Conservation (phyloP, 2,329 filamentous ascomycete species). For the Seiridium unicorne region DNA sequence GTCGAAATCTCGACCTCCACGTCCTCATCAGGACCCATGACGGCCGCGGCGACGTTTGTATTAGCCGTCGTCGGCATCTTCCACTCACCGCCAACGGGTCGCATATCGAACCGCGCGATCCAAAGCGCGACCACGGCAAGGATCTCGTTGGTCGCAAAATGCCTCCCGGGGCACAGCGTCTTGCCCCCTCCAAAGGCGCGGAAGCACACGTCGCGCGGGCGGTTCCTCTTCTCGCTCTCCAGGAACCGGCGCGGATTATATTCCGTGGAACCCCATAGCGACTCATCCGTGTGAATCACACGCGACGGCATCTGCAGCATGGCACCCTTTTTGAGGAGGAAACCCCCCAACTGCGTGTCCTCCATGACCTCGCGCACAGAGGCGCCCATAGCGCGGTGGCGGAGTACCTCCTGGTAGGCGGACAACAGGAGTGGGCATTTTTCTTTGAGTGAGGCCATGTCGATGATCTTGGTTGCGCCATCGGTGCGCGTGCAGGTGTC, state of each 20-base stretch:
- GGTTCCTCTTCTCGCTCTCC: constrained; percentile 10
- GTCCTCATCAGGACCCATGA: constrained; percentile 26
- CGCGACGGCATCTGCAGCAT: constrained; percentile 43
- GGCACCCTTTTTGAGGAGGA: constrained; percentile 38
- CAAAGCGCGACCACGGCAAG: constrained; percentile 29
- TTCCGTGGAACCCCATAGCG: constrained; percentile 39
- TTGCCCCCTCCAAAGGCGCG: constrained; percentile 38
- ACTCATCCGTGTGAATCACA: constrained; percentile 36
- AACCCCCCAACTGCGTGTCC: constrained; percentile 38
- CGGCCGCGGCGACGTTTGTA: constrained; percentile 24
- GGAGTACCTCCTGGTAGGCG: constrained; percentile 42
- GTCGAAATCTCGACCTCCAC: constrained; percentile 19
- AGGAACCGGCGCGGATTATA: constrained; percentile 44
- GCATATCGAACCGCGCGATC: constrained; percentile 24
- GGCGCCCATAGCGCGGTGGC: constrained; percentile 36
- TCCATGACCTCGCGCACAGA: constrained; percentile 39
- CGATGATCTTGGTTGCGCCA: constrained; percentile 17
- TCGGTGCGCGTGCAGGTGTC: not conserved
- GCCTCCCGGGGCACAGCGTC: constrained; percentile 36
- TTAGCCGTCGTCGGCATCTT: constrained; percentile 21
- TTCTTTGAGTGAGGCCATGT: constrained; percentile 31
- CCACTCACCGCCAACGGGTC: constrained; percentile 17
- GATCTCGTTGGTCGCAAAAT: constrained; percentile 38
- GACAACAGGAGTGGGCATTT: constrained; percentile 40
- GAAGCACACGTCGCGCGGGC: constrained; percentile 27